phyloP scores from a whole-genome alignment of 1,284 basidiomycete species.

The Cutaneotrichosporon sp. region DNA sequence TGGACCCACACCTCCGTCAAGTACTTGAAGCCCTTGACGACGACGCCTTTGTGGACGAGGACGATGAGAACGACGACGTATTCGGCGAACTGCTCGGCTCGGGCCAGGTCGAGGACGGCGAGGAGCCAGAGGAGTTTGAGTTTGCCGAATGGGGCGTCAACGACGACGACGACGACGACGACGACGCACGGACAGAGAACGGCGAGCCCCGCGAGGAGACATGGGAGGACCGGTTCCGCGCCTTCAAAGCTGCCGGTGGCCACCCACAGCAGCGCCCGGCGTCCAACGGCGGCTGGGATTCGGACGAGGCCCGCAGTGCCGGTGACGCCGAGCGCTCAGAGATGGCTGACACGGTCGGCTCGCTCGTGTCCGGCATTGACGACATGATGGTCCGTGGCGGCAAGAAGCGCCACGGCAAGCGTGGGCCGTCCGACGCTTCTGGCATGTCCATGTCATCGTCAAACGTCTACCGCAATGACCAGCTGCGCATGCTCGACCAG shows the following conservation, averaged over 20 bases:
- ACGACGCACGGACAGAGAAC: slow-evolving; percentile 41
- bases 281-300: slow-evolving; percentile 19
- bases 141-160: slow-evolving; percentile 61
- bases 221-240: slow-evolving; percentile 72
- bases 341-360: slow-evolving; percentile 71
- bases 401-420: slow-evolving; percentile 64
- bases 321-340: slow-evolving; percentile 56
- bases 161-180: slow-evolving; percentile 26
- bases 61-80: slow-evolving; percentile 56
- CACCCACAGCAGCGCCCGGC: slow-evolving; percentile 43
- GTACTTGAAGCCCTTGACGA: slow-evolving; percentile 92
- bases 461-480: slow-evolving; percentile 88
- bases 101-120: slow-evolving; percentile 58
- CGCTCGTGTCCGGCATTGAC: slow-evolving; percentile 60
- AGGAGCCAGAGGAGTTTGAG: slow-evolving; percentile 54
- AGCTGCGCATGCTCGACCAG: slow-evolving; percentile 82
- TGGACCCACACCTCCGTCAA: slow-evolving; percentile 94
- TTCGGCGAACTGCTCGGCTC: slow-evolving; percentile 39
- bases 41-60: slow-evolving; percentile 76
- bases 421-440: slow-evolving; percentile 68
- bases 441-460: slow-evolving; percentile 97
- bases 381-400: slow-evolving; percentile 61
- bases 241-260: slow-evolving; percentile 57
- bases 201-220: slow-evolving; percentile 35
- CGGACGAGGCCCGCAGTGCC: neutral